Evolutionary conservation across 2,329 filamentous ascomycete species (phyloP), one percentile per base, ranked within the genome.

Genomic region (Pseudogymnoascus pannorum): DNA sequence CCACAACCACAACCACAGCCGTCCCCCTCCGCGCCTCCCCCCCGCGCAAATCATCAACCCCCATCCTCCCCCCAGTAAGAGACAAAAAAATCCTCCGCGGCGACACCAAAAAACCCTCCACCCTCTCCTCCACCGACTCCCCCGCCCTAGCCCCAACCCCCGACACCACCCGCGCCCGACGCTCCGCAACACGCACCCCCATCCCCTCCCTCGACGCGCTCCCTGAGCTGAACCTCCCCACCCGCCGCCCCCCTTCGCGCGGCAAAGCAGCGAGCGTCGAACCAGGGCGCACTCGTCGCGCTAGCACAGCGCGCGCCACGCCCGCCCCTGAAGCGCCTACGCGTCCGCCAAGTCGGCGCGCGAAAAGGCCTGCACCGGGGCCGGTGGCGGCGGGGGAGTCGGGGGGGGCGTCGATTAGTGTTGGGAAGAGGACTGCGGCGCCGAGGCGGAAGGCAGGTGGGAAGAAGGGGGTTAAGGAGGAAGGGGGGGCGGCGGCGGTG

Each of bases 351-450:
- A 78, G 75, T 66, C 83, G 85, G 69, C 83, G 88, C 58, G 77
- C 81, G 60, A 91, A 87, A 75, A 79, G 86, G 62, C 88, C 88
- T 51, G 88, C 87, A 29, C 89, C 88, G 9, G 88, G 88, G 62
- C 79, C 89, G 66, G 83, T 92, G 68, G 89, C 77, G 2, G 63
- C 67, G 20, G 64, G 75, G 3, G 66, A 67, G 9, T 75, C 77
- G 61, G 78, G 78, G 9, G 77, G 78, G 57, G 77, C 78, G 58
- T 79, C 81, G 40, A 78, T 82, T 68, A 89, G 87, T 63, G 85
- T 91, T 62, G 87, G 87, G 62, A 87, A 85, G 75, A 82, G 89
- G 54, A 88, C 88, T 72, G 84, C 84, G 22, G 85, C 87, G 60
- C 86, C 87, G 3, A 81, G 79, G 67, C 89, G 86, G 77, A 90